Base-by-base conservation (phyloP, 2,329 filamentous ascomycete species). In the Colletotrichum eremochloae region DNA sequence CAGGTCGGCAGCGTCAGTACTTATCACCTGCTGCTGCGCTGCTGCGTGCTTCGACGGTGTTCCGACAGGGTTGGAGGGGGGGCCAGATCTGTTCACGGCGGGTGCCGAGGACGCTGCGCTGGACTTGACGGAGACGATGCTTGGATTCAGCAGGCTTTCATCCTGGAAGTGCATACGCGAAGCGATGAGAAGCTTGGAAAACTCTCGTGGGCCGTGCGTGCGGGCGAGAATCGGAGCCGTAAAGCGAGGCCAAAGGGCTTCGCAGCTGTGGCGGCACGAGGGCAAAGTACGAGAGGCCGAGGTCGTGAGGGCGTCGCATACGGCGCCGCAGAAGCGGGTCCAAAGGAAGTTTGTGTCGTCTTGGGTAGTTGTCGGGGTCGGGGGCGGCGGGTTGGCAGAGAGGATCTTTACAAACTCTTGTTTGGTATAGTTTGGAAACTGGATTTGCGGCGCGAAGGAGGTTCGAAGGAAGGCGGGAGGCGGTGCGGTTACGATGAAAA, bases 241-340 rank as follows among this genome's bases (percentile, higher is more conserved):
- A 81, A 99, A 98, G 5, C 91, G 89, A 14, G 92, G 91, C 96
- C 96, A 99, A 29, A 98, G 87, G 55, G 91, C 89, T 61, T 89
- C 82, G 78, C 93, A 95, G 62, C 92, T 89, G 46, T 89, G 88
- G 4, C 86, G 87, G 76, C 97, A 95, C 14, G 89, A 89, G 1
- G 92, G 87, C 18, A 98, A 86, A 48, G 96, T 95, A 62, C 95
- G 91, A 0, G 93, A 93, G 3, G 94, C 94, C 58, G 94, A 91
- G 74, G 92, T 94, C 61, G 92, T 90, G 15, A 98, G 86, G 1
- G 95, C 91, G 79, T 99, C 96, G 86, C 97, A 96, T 18, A 97
- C 91, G 5, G 94, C 94, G 61, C 90, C 90, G 74, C 92, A 90
- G 84, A 97, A 98, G 56, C 94, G 91, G 18, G 90, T 85, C 93